Conservation (phyloP, 129 eudicot genomes). For the Flaveria trinervia region DNA sequence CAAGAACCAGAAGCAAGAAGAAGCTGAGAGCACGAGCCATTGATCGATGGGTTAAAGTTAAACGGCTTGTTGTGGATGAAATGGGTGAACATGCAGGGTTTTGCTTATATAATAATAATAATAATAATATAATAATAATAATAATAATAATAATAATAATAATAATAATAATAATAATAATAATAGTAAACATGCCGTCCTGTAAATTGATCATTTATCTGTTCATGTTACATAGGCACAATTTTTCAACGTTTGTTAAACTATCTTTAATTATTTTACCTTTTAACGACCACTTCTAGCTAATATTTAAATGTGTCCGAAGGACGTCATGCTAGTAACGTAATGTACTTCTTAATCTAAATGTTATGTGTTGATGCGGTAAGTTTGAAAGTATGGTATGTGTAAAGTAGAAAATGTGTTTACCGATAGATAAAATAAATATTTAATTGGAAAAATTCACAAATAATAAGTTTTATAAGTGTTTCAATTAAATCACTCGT, state of each 20-base stretch:
- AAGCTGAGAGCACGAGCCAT: slow-evolving; percentile 30
- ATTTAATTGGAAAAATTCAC: too few species aligned
- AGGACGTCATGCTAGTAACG: too few species aligned
- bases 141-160: background rate
- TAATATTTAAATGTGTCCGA: too few species aligned
- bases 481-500: too few species aligned
- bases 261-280: too few species aligned
- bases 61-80: background rate
- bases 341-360: too few species aligned
- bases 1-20: slow-evolving; percentile 12
- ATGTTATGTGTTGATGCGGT: too few species aligned
- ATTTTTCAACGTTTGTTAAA: background rate
- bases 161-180: background rate
- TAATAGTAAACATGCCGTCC: background rate
- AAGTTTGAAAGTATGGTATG: too few species aligned
- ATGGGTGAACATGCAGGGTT: slow-evolving; percentile 15
- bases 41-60: background rate
- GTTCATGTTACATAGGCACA: background rate
- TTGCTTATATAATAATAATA: background rate
- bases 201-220: background rate
- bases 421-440: too few species aligned
- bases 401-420: too few species aligned
- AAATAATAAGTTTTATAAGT: too few species aligned
- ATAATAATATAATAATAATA: background rate
- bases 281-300: too few species aligned